Evolutionary conservation across 768 basidiomycete genomes (phyloP).

Genomic region (Lepiota venenata): DNA sequence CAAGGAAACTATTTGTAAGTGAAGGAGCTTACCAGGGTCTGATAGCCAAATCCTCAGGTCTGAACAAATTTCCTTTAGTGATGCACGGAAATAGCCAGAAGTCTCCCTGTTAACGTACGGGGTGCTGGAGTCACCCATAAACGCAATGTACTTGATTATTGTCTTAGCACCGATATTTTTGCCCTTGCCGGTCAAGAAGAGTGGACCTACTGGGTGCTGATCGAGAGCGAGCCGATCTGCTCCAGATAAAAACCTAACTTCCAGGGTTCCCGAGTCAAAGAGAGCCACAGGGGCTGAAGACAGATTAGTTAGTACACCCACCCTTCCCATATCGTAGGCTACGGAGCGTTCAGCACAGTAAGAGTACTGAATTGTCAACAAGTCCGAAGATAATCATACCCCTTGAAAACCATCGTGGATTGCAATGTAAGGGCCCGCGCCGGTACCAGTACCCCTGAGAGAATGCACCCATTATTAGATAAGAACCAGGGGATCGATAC

Average conservation of each 20-base stretch:
- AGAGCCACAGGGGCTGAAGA: background rate
- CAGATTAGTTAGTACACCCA: constrained; percentile 14
- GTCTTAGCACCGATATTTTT: constrained; percentile 14
- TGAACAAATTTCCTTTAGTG: constrained; percentile 17
- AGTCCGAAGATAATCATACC: constrained; percentile 25
- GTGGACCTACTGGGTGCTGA: constrained; percentile 65
- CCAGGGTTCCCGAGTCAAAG: constrained; percentile 11
- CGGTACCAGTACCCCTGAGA: constrained; percentile 62
- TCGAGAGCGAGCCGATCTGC: constrained; percentile 77
- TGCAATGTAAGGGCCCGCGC: constrained; percentile 49
- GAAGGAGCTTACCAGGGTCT: constrained; percentile 39
- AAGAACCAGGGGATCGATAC: background rate
- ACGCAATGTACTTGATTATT: constrained; percentile 38
- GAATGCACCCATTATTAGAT: constrained; percentile 6
- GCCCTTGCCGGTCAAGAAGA: constrained; percentile 1
- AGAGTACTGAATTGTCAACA: background rate
- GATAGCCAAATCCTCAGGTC: constrained; percentile 34
- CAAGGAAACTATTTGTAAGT: constrained; percentile 12
- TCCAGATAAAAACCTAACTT: constrained; percentile 60
- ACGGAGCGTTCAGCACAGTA: constrained; percentile 3
- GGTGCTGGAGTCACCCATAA: constrained; percentile 33
- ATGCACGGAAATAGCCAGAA: constrained; percentile 11
- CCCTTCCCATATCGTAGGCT: constrained; percentile 46
- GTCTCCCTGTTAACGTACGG: constrained; percentile 29
- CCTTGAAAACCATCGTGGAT: constrained; percentile 71